Percentiles rank a stretch among this genome's conserved stretches.
Evolutionary conservation across 2,329 filamentous ascomycete species (phyloP).

Genomic region (Phaeoacremonium minimum): DNA sequence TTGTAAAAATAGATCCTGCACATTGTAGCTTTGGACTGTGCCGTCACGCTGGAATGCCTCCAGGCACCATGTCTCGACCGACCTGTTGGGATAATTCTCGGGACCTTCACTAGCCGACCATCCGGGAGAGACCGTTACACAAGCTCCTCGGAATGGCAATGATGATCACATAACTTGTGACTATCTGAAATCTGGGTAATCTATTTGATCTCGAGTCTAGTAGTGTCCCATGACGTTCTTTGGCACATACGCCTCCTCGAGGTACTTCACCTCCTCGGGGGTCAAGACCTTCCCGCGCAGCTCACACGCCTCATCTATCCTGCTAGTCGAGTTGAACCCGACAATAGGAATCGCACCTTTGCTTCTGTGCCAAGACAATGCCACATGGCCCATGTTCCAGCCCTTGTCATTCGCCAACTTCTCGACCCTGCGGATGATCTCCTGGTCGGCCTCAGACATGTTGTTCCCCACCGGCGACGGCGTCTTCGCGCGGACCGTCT

Average conservation of each 20-base stretch:
- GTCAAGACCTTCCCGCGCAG: slow-evolving; percentile 26
- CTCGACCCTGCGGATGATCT: slow-evolving; percentile 1
- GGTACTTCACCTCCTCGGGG: slow-evolving; percentile 40
- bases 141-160: too few relatives aligned
- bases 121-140: too few relatives aligned
- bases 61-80: too few relatives aligned
- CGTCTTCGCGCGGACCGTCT: slow-evolving; percentile 12
- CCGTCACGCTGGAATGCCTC: too few relatives aligned
- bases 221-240: slow-evolving; percentile 23
- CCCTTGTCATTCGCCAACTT: slow-evolving; percentile 3
- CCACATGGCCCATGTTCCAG: slow-evolving; percentile 11
- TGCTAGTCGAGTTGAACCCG: slow-evolving; percentile 19
- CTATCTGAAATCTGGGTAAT: too few relatives aligned
- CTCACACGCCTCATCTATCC: slow-evolving; percentile 45
- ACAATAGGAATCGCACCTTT: slow-evolving; percentile 1
- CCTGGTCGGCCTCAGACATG: background rate
- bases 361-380: background rate
- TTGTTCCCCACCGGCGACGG: background rate
- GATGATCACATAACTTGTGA: too few relatives aligned
- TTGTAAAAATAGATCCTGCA: too few relatives aligned
- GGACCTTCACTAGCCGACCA: too few relatives aligned
- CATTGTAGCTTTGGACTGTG: too few relatives aligned
- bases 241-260: slow-evolving; percentile 46
- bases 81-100: too few relatives aligned
- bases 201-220: slow-evolving; percentile 2